phyloP scores from a whole-genome alignment of 2,329 filamentous ascomycete species.

The Xylogone sp. region DNA sequence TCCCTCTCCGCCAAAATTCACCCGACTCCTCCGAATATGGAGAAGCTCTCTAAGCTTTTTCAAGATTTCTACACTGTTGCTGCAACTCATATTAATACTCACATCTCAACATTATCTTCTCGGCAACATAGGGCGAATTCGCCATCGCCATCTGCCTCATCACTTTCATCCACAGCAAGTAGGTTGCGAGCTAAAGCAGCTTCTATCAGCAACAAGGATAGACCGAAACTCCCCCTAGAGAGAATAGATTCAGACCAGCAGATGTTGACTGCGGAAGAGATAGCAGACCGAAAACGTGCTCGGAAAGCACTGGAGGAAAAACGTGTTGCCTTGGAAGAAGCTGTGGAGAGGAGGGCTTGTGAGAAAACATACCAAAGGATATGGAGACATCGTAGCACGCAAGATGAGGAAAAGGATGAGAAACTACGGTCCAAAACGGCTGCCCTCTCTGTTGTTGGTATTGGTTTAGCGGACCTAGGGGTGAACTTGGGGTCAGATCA shows the following conservation, averaged over 20 bases:
- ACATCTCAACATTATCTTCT: slow-evolving; percentile 76
- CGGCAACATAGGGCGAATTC: slow-evolving; percentile 67
- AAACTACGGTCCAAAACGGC: slow-evolving; percentile 93
- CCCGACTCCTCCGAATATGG: slow-evolving; percentile 76
- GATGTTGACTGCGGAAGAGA: slow-evolving; percentile 87
- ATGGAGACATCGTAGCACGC: slow-evolving; percentile 85
- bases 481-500: slow-evolving; percentile 63
- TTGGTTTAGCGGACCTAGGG: slow-evolving; percentile 80
- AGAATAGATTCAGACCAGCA: slow-evolving; percentile 56
- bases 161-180: slow-evolving; percentile 53
- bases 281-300: slow-evolving; percentile 74
- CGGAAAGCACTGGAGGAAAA: slow-evolving; percentile 77
- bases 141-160: slow-evolving; percentile 49
- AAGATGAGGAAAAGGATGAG: slow-evolving; percentile 93
- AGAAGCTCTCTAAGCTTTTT: slow-evolving; percentile 79
- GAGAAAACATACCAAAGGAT: slow-evolving; percentile 84
- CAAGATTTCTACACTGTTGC: slow-evolving; percentile 90
- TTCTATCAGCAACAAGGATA: slow-evolving; percentile 50
- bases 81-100: slow-evolving; percentile 77
- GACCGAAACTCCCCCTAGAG: slow-evolving; percentile 35
- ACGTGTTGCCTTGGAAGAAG: slow-evolving; percentile 75
- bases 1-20: slow-evolving; percentile 85
- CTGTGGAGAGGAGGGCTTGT: slow-evolving; percentile 81
- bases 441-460: slow-evolving; percentile 84
- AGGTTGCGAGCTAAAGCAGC: slow-evolving; percentile 52